These are phyloP conservation scores for Chytridiales sp. DNA, from an alignment of 371 early-diverging fungal genomes.

Conservation along the genomic window DNA sequence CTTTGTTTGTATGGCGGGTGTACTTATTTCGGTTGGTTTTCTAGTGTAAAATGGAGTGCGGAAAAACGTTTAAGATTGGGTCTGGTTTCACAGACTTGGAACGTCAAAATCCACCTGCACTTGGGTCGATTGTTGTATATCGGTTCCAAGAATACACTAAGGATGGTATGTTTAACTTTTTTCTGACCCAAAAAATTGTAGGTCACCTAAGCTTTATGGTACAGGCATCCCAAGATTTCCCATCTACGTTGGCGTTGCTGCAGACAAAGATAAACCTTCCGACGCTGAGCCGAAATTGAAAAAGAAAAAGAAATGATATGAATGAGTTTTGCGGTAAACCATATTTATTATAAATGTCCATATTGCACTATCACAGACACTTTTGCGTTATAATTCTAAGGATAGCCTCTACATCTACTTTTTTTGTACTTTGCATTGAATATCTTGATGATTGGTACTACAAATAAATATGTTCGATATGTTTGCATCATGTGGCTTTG, in stretches of 20 bases:
- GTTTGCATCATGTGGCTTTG: no score
- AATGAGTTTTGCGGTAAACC: no score
- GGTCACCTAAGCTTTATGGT: neutral
- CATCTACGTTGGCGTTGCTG: slow-evolving; percentile 44
- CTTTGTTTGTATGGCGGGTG: neutral
- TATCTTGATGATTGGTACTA: no score
- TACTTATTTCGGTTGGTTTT: no score
- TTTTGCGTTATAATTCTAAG: no score
- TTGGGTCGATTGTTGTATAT: slow-evolving; percentile 57
- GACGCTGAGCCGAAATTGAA: no score
- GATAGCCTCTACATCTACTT: no score
- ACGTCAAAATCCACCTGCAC: slow-evolving; percentile 51
- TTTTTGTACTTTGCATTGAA: no score
- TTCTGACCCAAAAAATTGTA: slow-evolving; percentile 10
- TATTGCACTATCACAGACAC: no score
- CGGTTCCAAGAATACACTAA: slow-evolving; percentile 57
- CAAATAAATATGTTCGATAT: no score
- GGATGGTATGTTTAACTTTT: slow-evolving; percentile 19
- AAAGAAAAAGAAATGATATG: neutral
- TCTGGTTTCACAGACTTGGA: slow-evolving; percentile 56
- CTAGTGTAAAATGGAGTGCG: slow-evolving; percentile 52
- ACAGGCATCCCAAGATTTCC: slow-evolving; percentile 53
- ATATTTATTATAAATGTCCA: no score
- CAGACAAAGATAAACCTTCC: slow-evolving; percentile 32
- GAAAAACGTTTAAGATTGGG: slow-evolving; percentile 55